Base-by-base conservation (phyloP, 148 eudicot genomes). In the Cornus kousa region DNA sequence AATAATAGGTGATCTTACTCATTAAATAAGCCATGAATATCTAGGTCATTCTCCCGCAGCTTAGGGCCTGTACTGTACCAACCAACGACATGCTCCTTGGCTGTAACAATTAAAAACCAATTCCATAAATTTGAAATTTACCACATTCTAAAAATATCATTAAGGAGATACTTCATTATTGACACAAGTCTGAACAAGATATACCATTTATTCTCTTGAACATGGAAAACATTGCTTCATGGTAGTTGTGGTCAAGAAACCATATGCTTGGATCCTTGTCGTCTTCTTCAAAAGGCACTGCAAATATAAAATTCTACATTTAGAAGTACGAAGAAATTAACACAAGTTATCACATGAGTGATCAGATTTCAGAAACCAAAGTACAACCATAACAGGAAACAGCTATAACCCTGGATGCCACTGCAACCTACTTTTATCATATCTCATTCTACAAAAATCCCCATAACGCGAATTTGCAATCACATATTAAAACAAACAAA, bases 11-110 rank as follows among this genome's bases (percentile, higher is more conserved):
- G 76, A 79, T 79, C 97, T 86, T 93, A 95, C 99, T 91, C 99
- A 16, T 80, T 89, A 73, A 95, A 95, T 77, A 95, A 83, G 67
- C 89, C 88, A 80, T 95, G 98, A 78, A 93, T 76, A 77, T 87
- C 93, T n/a, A 93, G 84, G 80, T 95, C 99, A 88, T 95, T 95
- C 72, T 95, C 97, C 77, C 88, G 83, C 32, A 95, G 86, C 87
- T 95, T 95, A 28, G 99, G 99, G 16, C 99, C 97, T 60, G 97
- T 93, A 88, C 99, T 95, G 80, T 95, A 95, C 99, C 99, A 95
- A 37, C 99, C 99, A 35, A 95, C 91, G 43, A 95, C 99, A 82
- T 95, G 99, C 91, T 95, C 99, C 88, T 93, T 95, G 1, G 98
- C 98, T 95, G 94, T 74, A 78, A 78, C 35, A 69, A 77, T 43